Evolutionary conservation across 441 rosid genomes (phyloP), one percentile per base, ranked within the genome.

Genomic region (Jatropha multifida): DNA sequence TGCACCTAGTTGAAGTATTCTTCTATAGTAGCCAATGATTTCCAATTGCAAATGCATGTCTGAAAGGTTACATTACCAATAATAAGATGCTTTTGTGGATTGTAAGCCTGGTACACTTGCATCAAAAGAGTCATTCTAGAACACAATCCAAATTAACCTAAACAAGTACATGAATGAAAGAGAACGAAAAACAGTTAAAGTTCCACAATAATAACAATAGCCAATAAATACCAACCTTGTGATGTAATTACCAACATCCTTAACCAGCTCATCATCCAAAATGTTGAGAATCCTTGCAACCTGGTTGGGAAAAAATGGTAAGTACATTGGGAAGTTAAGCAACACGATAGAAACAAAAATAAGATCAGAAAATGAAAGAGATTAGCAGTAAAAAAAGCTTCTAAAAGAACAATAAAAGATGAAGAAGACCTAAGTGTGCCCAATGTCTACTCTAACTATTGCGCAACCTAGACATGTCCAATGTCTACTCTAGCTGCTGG

Each of bases 281-380:
- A 91, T 89, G 82, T 89, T 89, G 73, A 94, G 86, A 48, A 87
- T 82, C 78, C 96, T 89, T 15, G 99, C 99, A 77, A 91, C 90
- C 98, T 93, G 83, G 37, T 52, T 54, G 71, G 49, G 77, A 73
- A 64, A 77, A 71, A 42, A 76, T 55, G 58, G 38, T 49, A 27
- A 5, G 23, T 27, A 58, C 20, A 65, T 56, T 52, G 15, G 1
- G n/a, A 62, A 72, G 56, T 37, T 54, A 52, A 52, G 64, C 63
- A 77, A 18, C 52, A 65, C 37, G 17, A 17, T 42, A 72, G 55
- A 44, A 46, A 41, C 10, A 58, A 69, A 67, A 32, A 60, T 10
- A 46, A 20, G 23, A 54, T 14, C 5, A 69, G 69, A 49, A 32
- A 55, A 15, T 1, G 7, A 56, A 4, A 42, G 41, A 40, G 14